Conservation (phyloP, 1,139 yeast species). For the Lodderomyces jiufengensis region DNA sequence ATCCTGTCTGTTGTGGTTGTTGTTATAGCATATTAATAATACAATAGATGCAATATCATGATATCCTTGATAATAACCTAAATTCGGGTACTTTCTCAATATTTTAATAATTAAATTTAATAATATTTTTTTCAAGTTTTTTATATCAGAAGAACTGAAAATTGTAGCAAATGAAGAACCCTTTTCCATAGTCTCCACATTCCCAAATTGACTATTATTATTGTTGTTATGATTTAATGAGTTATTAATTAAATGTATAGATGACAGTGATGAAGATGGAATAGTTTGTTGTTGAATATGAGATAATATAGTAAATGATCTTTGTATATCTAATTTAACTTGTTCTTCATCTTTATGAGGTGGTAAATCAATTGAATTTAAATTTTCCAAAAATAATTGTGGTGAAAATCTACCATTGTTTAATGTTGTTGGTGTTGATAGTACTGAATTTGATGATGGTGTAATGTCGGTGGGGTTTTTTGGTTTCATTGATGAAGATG, state of each 20-base stretch:
- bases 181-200: conserved; percentile 2
- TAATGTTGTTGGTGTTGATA: conserved; percentile 4
- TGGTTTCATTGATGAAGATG: neutral
- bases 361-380: conserved; percentile 29
- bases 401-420: conserved; percentile 9
- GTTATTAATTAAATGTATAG: no score
- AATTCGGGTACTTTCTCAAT: conserved; percentile 55
- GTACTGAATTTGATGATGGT: conserved; percentile 1
- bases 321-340: conserved; percentile 67
- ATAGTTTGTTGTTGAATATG: conserved; percentile 25
- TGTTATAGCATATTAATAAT: conserved; percentile 49
- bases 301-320: conserved; percentile 55
- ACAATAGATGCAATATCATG: conserved; percentile 81
- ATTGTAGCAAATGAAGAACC: conserved; percentile 30
- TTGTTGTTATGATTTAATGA: no score
- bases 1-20: no score
- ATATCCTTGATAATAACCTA: conserved; percentile 86
- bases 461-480: neutral
- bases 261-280: conserved; percentile 9
- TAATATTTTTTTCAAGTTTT: conserved; percentile 38
- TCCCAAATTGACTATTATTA: no score
- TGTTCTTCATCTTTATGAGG: conserved; percentile 75
- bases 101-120: conserved; percentile 49
- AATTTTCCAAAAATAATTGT: conserved; percentile 19
- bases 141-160: conserved; percentile 31